Base-by-base conservation (phyloP, 352 stramenopile genomes). In the Pythium folliculosum region DNA sequence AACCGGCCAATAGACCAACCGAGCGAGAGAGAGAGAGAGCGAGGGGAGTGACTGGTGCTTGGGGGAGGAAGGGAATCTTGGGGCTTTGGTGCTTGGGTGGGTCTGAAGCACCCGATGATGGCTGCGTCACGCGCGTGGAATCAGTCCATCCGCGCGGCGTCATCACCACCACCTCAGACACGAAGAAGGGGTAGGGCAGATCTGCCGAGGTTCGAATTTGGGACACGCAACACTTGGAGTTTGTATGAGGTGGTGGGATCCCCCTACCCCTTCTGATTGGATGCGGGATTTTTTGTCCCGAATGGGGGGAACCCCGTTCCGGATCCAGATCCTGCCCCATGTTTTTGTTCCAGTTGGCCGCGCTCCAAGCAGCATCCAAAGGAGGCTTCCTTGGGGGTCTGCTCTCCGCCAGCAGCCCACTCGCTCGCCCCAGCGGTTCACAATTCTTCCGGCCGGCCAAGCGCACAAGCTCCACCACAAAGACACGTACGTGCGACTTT, bases 291-390 rank as follows among this genome's bases (percentile, higher is more conserved):
- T 52, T 30, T n/a, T 12, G 48, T 71, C 54, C 64, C 64, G 47
- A 56, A 65, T 47, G 7, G 37, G 4, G 16, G 40, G 51, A 27
- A 45, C 22, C 30, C 21, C 17, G 12, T 6, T 3, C 3, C 40
- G 40, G 55, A 62, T 64, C 63, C 35, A 38, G 32, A 48, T 66
- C 43, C 55, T 35, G 53, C 22, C 30, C 16, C 62, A 45, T 65
- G 55, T 70, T 70, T 70, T 57, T 70, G 63, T 66, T 71, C 65
- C 51, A 43, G n/a, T 37, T 54, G 55, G n/a, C 13, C 45, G 23
- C 12, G n/a, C 40, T 60, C 65, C 65, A 71, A 71, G 65, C 65
- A 71, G 56, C 47, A 47, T 55, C n/a, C 54, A 35, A 47, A 47
- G 40, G 12, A 12, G 12, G 40, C 40, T 47, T 12, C 40, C 12